Evolutionary conservation across 768 basidiomycete genomes (phyloP).

Genomic region (Paxillus rubicundulus): DNA sequence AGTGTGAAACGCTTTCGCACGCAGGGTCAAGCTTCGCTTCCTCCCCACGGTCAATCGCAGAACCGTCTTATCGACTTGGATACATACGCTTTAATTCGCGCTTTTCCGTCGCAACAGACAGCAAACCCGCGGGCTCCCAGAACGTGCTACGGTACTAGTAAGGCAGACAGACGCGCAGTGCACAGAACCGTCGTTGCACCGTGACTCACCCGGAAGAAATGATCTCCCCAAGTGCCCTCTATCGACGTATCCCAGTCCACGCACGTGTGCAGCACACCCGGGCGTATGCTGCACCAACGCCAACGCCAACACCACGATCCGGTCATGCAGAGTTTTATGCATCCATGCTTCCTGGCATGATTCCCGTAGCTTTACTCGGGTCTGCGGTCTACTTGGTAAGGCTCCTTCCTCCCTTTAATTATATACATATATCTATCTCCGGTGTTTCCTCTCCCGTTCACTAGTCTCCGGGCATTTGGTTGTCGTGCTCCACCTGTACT

Average conservation of each 20-base stretch:
- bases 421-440: neutral
- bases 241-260: neutral
- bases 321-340: conserved; percentile 68
- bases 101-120: too few species aligned
- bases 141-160: too few species aligned
- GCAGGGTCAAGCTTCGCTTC: too few species aligned
- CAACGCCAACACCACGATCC: conserved; percentile 29
- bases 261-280: conserved; percentile 1
- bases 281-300: conserved; percentile 9
- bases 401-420: neutral
- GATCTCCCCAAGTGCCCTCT: neutral
- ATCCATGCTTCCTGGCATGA: conserved; percentile 69
- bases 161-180: too few species aligned
- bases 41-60: too few species aligned
- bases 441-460: neutral
- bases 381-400: conserved; percentile 76
- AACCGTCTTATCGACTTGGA: too few species aligned
- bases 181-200: neutral
- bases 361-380: conserved; percentile 74
- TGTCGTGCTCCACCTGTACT: neutral
- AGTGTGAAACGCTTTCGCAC: too few species aligned
- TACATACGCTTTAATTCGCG: too few species aligned
- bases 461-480: neutral
- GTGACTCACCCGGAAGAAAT: neutral
- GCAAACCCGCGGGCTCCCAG: too few species aligned